These are phyloP conservation scores for Plasmodium gonderi DNA, from an alignment of 169 alveolate species.

Conservation along the genomic window DNA sequence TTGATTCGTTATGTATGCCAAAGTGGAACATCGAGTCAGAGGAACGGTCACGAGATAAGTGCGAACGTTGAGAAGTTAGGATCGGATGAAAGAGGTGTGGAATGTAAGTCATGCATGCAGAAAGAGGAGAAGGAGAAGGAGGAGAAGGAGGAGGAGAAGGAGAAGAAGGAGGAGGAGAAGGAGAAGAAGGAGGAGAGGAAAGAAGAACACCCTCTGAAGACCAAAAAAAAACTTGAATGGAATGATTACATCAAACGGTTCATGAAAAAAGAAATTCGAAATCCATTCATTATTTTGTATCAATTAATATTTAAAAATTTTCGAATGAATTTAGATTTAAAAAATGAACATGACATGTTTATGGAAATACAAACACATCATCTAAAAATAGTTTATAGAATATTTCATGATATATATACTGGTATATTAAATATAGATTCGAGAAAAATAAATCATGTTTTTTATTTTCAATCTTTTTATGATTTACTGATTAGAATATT, in stretches of 20 bases:
- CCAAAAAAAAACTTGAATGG: conserved; percentile 9
- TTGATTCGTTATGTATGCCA: too few relatives aligned
- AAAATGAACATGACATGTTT: conserved; percentile 4
- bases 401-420: conserved; percentile 15
- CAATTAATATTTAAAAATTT: conserved; percentile 53
- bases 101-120: too few relatives aligned
- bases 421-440: conserved; percentile 12
- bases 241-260: conserved; percentile 26
- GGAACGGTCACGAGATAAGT: too few relatives aligned
- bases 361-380: conserved; percentile 47
- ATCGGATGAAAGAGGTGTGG: too few relatives aligned
- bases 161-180: not conserved
- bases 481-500: conserved; percentile 39
- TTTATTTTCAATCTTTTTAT: conserved; percentile 47
- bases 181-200: not conserved
- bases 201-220: not conserved
- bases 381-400: not conserved
- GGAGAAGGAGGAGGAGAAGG: not conserved
- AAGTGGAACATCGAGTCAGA: too few relatives aligned
- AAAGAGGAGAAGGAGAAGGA: not conserved
- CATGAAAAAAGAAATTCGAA: conserved; percentile 1
- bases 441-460: conserved; percentile 12
- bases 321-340: conserved; percentile 9
- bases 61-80: too few relatives aligned
- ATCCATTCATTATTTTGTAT: conserved; percentile 43